These are phyloP conservation scores for Epichloe coenophiala DNA, from an alignment of 2,329 filamentous ascomycete species.

Conservation along the genomic window DNA sequence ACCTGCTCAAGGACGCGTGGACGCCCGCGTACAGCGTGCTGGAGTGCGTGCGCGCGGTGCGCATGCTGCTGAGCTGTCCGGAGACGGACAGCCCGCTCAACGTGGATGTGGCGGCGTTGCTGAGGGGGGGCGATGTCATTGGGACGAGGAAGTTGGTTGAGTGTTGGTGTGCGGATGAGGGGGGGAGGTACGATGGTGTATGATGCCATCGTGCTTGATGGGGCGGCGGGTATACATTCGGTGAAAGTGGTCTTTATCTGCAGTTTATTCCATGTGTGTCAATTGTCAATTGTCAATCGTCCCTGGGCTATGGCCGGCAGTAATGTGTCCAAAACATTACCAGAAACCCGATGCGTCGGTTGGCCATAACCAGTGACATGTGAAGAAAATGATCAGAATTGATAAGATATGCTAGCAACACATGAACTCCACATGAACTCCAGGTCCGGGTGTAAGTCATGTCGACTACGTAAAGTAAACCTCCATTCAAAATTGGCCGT, in stretches of 20 bases:
- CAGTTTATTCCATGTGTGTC: too few species aligned
- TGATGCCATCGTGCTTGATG: conserved; percentile 10
- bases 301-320: too few species aligned
- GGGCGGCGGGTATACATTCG: background rate
- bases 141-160: conserved; percentile 58
- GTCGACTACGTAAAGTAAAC: background rate
- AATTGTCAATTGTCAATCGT: too few species aligned
- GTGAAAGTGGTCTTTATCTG: background rate
- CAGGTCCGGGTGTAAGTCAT: background rate
- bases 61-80: conserved; percentile 50
- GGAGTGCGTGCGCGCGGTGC: conserved; percentile 57
- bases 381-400: too few species aligned
- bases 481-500: too few species aligned
- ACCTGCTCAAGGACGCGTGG: conserved; percentile 70
- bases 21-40: conserved; percentile 74
- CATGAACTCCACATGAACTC: conserved; percentile 13
- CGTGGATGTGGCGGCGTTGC: conserved; percentile 60
- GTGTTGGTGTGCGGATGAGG: conserved; percentile 44
- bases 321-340: too few species aligned
- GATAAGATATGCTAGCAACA: conserved; percentile 9
- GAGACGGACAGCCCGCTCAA: conserved; percentile 67
- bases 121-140: conserved; percentile 54
- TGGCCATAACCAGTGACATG: too few species aligned
- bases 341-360: too few species aligned
- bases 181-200: conserved; percentile 23